Evolutionary conservation across 148 eudicot species (phyloP), one percentile per base, ranked within the genome.

Genomic region (Cornus kousa): DNA sequence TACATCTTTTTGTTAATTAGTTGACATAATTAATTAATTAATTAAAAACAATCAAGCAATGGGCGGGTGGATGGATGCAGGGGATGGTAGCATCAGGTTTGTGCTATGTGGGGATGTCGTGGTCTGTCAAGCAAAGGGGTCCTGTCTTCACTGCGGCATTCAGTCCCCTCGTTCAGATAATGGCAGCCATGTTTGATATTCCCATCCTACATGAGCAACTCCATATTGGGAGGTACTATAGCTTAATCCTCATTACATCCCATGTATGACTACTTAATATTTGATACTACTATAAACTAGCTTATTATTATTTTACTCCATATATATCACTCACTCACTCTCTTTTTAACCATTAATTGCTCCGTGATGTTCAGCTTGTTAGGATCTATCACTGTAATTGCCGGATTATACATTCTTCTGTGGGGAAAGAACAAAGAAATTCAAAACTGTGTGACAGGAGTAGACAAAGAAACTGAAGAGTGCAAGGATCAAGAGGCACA

Each of bases 121-220:
- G 89, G 89, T 82, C 84, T 50, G 85, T 85, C 39, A 87, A 85
- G 71, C 24, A 75, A 75, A 77, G 80, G 78, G 89, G 89, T 20
- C 87, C 89, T 10, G 86, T 87, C 19, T 87, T 87, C 80, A 84
- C 87, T 71, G 81, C 87, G 11, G 87, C 89, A 22, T 87, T 87
- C 73, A 80, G 86, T 59, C 89, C 89, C 31, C 75, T 87, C 37
- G 46, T 87, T n/a, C 89, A 87, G 69, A 78, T 87, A 23, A 80
- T 87, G 32, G 86, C 80, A 60, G 89, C 87, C 20, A 43, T 81
- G 65, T 75, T 87, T 3, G 87, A 87, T 43, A 78, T 87, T 50
- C 72, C 75, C 17, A 6, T 82, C 13, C 65, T 87, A 14, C 86
- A 76, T 53, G 86, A 85, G 77, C 80, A 80, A 32, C 81, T 87